Evolutionary conservation across 2,329 filamentous ascomycete genomes (phyloP), one percentile per base, ranked within the genome.

Genomic region (Aspergillus tubingensis): DNA sequence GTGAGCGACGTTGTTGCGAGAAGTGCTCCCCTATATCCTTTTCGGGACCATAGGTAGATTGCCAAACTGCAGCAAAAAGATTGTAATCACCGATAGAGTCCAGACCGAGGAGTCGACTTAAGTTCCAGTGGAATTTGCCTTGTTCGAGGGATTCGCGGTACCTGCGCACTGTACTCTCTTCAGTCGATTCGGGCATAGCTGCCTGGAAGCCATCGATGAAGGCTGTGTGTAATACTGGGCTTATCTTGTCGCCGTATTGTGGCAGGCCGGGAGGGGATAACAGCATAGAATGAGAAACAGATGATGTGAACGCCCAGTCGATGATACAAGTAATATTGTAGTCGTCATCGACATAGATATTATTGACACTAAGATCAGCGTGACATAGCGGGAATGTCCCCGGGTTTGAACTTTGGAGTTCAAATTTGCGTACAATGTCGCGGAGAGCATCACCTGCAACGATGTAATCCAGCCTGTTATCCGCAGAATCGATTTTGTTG

Each of bases 291-390:
- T 65, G 30, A 36, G 71, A 69, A 10, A 68, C 39, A 17, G 66
- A 62, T 11, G 64, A 71, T 19, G 58, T 39, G 11, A 72, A 71
- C 15, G 60, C 65, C 70, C 68, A 71, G 59, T 75, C 71, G 43
- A 76, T 74, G 5, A 76, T 60, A 27, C 63, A 67, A 19, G 69
- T 74, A 43, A 76, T 70, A 21, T 75, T 73, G 58, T 62, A 73
- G 27, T 74, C 59, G 17, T 72, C 55, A 50, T 76, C 71, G 25
- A 76, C 67, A 43, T 68, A 75, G 41, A 76, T 72, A 57, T 81
- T 80, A 58, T 75, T 76, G 50, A 69, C 65, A 48, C 79, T 76
- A 19, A 80, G 60, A 61, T 81, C 77, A 21, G 75, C 60, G 39
- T 74, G 69, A 17, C 60, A 66, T 4, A 72, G 55, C 3, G 66